phyloP scores from a whole-genome alignment of 2,329 filamentous ascomycete species.

The Stylonectria norvegica region DNA sequence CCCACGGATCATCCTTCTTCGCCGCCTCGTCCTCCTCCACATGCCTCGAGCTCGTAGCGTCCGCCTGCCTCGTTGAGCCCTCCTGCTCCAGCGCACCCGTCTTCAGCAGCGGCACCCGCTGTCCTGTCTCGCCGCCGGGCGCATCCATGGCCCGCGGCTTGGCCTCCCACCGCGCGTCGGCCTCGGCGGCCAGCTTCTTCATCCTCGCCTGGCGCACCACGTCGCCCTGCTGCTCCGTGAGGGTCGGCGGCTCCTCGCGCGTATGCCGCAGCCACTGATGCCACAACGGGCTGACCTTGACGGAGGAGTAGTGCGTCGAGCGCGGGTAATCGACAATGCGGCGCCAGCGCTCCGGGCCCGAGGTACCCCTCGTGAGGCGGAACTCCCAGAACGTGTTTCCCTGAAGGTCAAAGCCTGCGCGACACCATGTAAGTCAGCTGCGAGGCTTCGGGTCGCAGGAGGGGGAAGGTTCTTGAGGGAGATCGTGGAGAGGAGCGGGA shows the following conservation, averaged over 20 bases:
- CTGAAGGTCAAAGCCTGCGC: conserved; percentile 57
- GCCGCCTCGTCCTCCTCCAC: conserved; percentile 1
- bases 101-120: conserved; percentile 12
- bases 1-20: conserved; percentile 54
- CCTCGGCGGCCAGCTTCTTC: conserved; percentile 55
- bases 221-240: conserved; percentile 56
- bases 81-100: conserved; percentile 6
- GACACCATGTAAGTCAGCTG: conserved; percentile 21
- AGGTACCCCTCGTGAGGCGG: conserved; percentile 43
- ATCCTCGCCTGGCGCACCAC: conserved; percentile 50
- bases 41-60: conserved; percentile 4
- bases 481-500: conserved; percentile 8
- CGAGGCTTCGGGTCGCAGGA: too few relatives aligned
- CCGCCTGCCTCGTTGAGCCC: conserved; percentile 6
- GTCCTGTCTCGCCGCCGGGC: conserved; percentile 20
- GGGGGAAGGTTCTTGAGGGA: conserved; percentile 2
- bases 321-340: conserved; percentile 60
- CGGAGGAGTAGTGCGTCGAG: conserved; percentile 51
- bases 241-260: conserved; percentile 50
- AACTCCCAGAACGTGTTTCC: conserved; percentile 71
- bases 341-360: conserved; percentile 47
- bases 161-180: conserved; percentile 61
- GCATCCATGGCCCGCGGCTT: conserved; percentile 50
- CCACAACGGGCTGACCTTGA: conserved; percentile 60
- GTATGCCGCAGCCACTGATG: conserved; percentile 67